Conservation (phyloP, 2,329 filamentous ascomycete genomes). For the Dothistroma septosporum region DNA sequence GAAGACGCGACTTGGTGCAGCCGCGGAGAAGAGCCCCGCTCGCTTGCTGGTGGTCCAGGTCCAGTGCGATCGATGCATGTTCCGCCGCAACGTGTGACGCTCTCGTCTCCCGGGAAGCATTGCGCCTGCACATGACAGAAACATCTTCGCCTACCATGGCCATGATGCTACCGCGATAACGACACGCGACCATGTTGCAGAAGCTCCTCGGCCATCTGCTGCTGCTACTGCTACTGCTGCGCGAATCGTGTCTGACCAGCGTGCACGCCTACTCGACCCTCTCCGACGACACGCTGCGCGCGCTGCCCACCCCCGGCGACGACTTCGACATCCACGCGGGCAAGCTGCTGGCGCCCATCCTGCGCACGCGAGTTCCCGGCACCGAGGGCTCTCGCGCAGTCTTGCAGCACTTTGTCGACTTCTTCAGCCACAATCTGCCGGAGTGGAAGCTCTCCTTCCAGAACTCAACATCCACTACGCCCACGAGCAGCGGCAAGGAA, state of each 20-base stretch:
- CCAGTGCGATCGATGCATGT: background rate
- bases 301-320: conserved; percentile 64
- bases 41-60: too few relatives aligned
- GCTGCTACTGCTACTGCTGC: conserved; percentile 30
- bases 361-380: conserved; percentile 83
- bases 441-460: conserved; percentile 78
- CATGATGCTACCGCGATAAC: background rate
- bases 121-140: background rate
- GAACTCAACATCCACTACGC: conserved; percentile 83
- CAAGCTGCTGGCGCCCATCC: conserved; percentile 75
- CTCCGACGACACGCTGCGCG: conserved; percentile 68
- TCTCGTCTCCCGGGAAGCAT: background rate
- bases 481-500: conserved; percentile 63
- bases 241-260: conserved; percentile 15
- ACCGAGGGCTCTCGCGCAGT: conserved; percentile 69
- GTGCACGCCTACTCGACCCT: conserved; percentile 55
- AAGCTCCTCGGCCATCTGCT: conserved; percentile 16
- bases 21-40: background rate
- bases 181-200: conserved; percentile 18
- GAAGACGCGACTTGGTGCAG: background rate
- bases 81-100: conserved; percentile 2
- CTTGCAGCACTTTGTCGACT: conserved; percentile 76
- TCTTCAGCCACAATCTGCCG: conserved; percentile 71
- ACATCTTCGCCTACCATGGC: conserved; percentile 2
- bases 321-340: conserved; percentile 72